These are phyloP conservation scores for Rhodofomes roseus DNA, from an alignment of 1,284 basidiomycete species.

Conservation along the genomic window DNA sequence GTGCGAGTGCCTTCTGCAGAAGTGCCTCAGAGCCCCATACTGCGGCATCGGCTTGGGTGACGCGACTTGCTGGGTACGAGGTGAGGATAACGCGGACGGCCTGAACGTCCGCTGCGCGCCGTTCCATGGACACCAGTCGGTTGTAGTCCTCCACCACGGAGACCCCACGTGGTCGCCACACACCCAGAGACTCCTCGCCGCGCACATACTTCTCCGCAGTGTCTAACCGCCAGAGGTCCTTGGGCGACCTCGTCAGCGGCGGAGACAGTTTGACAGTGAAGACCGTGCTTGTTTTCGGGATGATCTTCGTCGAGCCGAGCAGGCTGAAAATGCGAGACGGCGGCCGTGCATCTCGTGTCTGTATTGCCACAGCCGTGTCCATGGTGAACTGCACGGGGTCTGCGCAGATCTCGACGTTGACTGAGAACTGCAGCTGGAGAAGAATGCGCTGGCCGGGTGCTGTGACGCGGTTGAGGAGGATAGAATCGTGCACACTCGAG, in stretches of 20 bases:
- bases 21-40: conserved; percentile 64
- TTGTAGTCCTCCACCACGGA: conserved; percentile 85
- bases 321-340: conserved; percentile 75
- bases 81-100: conserved; percentile 78
- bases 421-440: conserved; percentile 72
- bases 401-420: conserved; percentile 80
- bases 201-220: conserved; percentile 92
- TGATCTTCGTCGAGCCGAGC: conserved; percentile 72
- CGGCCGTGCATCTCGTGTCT: conserved; percentile 81
- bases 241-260: conserved; percentile 80
- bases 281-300: conserved; percentile 74
- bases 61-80: conserved; percentile 42
- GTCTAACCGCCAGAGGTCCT: conserved; percentile 92
- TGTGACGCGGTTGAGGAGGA: conserved; percentile 85
- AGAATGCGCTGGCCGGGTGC: conserved; percentile 75
- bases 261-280: conserved; percentile 83
- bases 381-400: conserved; percentile 84
- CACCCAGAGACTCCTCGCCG: conserved; percentile 80
- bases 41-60: conserved; percentile 48
- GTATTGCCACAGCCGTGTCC: conserved; percentile 87
- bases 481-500: conserved; percentile 86
- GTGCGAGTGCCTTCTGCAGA: conserved; percentile 58
- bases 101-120: conserved; percentile 83
- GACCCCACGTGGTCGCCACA: conserved; percentile 87
- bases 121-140: conserved; percentile 65